Evolutionary conservation across 129 eudicot genomes (phyloP), one percentile per base, ranked within the genome.

Genomic region (Pittosporum tobira): DNA sequence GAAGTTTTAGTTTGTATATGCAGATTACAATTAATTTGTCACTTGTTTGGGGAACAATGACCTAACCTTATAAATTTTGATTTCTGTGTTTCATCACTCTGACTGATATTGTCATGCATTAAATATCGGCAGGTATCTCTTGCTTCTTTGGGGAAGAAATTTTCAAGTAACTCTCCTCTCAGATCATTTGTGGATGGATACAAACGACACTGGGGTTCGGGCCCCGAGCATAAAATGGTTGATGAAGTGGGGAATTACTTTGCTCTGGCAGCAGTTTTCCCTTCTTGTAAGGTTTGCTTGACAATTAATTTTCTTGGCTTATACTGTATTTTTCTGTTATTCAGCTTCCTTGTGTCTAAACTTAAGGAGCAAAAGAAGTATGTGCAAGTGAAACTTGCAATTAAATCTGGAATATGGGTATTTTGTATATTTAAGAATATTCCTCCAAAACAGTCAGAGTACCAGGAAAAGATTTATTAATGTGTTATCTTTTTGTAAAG

Each of bases 191-290:
- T 67, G 36, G 74, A 71, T 43, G 94, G 79, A 64, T 81, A 76
- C 52, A 71, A 73, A 26, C 64, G 47, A 51, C 71, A 68, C 51
- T 81, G 78, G 62, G 81, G 81, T 59, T 65, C 77, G 65, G 73
- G 52, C 49, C 73, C 27, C 3, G 48, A 62, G 8, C 75, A 69
- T 13, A 70, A 66, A 38, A 20, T 61, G 73, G 78, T 37, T 48
- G 60, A 64, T 48, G 81, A 61, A 64, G 71, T 77, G 13, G 99
- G 96, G 40, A 81, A 62, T 55, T 80, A 71, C 76, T 87, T 93
- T 62, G 70, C 80, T 71, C 80, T 93, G 48, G 97, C 97, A 26
- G 83, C 89, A 55, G 88, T 74, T 31, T 87, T 76, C 59, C 91
- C 94, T 73, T 84, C 94, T 46, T 30, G 60, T 75, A 81, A 93